phyloP scores from a whole-genome alignment of 2,329 filamentous ascomycete species.

The Exophiala aquamarina region DNA sequence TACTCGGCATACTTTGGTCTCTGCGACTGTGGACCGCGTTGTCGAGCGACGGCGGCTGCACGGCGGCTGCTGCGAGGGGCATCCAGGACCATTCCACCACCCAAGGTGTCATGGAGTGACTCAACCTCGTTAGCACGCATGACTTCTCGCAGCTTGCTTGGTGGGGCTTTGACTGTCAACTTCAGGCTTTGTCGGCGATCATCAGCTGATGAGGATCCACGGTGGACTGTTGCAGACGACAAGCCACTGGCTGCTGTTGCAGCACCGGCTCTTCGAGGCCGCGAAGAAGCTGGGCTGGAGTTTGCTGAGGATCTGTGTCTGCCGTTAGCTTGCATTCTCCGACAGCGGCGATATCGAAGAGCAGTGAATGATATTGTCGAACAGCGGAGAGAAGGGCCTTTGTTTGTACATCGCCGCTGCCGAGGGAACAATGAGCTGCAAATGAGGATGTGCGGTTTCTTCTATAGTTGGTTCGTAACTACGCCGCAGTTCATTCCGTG shows the following conservation, averaged over 20 bases:
- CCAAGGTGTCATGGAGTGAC: slow-evolving; percentile 42
- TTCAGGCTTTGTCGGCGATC: slow-evolving; percentile 43
- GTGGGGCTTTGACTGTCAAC: slow-evolving; percentile 51
- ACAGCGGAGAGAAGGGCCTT: neutral
- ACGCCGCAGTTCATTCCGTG: too few species aligned
- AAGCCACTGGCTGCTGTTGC: neutral
- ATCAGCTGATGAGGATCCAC: slow-evolving; percentile 24
- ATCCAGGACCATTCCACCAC: slow-evolving; percentile 45
- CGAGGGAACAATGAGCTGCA: too few species aligned
- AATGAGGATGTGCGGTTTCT: too few species aligned
- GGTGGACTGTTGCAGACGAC: slow-evolving; percentile 19
- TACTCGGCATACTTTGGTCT: slow-evolving; percentile 38
- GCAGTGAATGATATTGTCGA: slow-evolving; percentile 21
- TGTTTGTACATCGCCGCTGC: neutral
- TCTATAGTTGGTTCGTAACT: too few species aligned
- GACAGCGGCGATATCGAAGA: slow-evolving; percentile 9
- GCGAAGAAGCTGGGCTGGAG: slow-evolving; percentile 30
- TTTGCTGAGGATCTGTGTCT: slow-evolving; percentile 18
- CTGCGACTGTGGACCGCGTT: slow-evolving; percentile 37
- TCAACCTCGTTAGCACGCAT: slow-evolving; percentile 33
- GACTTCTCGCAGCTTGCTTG: slow-evolving; percentile 50
- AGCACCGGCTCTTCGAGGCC: slow-evolving; percentile 38
- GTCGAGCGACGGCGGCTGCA: slow-evolving; percentile 16
- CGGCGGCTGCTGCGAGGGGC: slow-evolving; percentile 46
- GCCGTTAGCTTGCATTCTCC: slow-evolving; percentile 17